A percentile compares a stretch with the other conserved stretches of the same genome.
phyloP scores from a whole-genome alignment of 371 early-diverging fungal species.

The Haplosporangium sp. region DNA sequence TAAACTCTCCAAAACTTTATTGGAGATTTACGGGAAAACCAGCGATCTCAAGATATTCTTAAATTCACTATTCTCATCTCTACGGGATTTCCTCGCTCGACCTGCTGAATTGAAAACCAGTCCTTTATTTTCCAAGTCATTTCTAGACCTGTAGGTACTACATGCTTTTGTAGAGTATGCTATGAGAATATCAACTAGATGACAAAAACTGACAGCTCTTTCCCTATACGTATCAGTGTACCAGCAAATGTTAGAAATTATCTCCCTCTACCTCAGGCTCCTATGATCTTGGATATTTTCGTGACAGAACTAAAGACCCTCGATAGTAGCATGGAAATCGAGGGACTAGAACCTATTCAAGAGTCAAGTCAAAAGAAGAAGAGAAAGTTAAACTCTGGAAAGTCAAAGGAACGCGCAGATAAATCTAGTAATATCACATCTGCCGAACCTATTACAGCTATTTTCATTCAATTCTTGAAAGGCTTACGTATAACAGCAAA shows the following conservation, averaged over 20 bases:
- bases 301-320: conserved; percentile 40
- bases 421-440: conserved; percentile 4
- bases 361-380: conserved; percentile 25
- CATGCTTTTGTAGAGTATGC: background rate
- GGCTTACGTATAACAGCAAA: conserved; percentile 59
- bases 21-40: conserved; percentile 66
- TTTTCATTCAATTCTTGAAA: conserved; percentile 60
- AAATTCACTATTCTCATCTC: conserved; percentile 55
- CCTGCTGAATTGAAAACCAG: conserved; percentile 44
- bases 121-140: conserved; percentile 60
- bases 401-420: conserved; percentile 36
- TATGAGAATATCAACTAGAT: too few species aligned
- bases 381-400: conserved; percentile 54
- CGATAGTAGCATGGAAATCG: conserved; percentile 25
- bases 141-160: conserved; percentile 60
- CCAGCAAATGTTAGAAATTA: conserved; percentile 53
- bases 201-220: background rate
- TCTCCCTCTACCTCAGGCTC: conserved; percentile 62
- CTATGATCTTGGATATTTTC: conserved; percentile 59
- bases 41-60: conserved; percentile 65
- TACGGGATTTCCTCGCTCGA: conserved; percentile 35
- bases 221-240: conserved; percentile 3
- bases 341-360: conserved; percentile 15
- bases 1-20: conserved; percentile 50
- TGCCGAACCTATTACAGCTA: conserved; percentile 44